A percentile compares a stretch with the other conserved stretches of the same genome.
These are phyloP conservation scores for Termitomyces sp. DNA, from an alignment of 768 basidiomycete species.

Conservation along the genomic window DNA sequence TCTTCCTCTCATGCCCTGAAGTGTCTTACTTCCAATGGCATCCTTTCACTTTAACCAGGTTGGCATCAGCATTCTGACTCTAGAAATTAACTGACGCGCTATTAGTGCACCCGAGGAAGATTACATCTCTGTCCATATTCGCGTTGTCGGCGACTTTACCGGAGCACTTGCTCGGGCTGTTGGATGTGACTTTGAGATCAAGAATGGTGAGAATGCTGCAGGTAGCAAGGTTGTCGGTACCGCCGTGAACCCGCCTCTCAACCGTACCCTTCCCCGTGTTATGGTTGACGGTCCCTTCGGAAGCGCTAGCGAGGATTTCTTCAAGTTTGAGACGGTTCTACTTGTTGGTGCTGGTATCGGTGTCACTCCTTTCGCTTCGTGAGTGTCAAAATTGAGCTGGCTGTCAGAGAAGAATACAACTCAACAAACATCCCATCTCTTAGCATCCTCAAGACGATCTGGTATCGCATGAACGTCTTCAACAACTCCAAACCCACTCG, in stretches of 20 bases:
- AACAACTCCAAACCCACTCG: conserved; percentile 69
- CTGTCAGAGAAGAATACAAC: too few relatives aligned
- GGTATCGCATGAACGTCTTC: conserved; percentile 95
- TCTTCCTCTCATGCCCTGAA: conserved; percentile 88
- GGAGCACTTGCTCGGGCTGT: conserved; percentile 72
- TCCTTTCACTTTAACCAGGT: conserved; percentile 91
- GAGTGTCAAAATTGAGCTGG: conserved; percentile 24
- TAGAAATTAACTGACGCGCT: not conserved
- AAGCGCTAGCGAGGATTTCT: conserved; percentile 84
- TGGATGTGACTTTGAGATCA: conserved; percentile 75
- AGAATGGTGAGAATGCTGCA: conserved; percentile 35
- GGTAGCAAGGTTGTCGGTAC: conserved; percentile 62
- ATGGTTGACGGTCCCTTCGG: conserved; percentile 98
- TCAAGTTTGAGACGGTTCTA: conserved; percentile 84
- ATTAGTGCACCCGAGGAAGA: conserved; percentile 88
- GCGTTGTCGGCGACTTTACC: conserved; percentile 90
- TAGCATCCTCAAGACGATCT: conserved; percentile 84
- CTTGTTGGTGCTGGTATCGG: conserved; percentile 95
- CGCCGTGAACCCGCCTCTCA: conserved; percentile 51
- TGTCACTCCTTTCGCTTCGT: conserved; percentile 95
- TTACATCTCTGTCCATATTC: conserved; percentile 91
- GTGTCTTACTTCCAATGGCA: conserved; percentile 97
- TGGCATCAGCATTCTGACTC: conserved; percentile 10
- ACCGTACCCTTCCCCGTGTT: conserved; percentile 76
- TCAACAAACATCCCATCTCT: not conserved